phyloP scores from a whole-genome alignment of 106 monocot species.

The Allium cepa region DNA sequence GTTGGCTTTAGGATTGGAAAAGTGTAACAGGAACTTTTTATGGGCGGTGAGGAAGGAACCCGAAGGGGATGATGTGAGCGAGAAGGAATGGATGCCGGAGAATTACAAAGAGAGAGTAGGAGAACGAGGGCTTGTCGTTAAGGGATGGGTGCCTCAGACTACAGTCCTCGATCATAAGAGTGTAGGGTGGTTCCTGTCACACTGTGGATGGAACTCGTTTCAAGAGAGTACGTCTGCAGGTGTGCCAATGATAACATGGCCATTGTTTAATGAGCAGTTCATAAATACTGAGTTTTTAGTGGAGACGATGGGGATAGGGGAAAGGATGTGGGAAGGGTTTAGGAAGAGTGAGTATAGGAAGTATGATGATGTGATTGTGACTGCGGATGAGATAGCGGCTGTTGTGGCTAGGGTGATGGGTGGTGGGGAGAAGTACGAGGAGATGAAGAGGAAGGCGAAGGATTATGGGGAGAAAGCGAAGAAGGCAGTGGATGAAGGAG shows the following conservation, averaged over 20 bases:
- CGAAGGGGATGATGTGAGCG: background rate
- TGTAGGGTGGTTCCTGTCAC: constrained; percentile 67
- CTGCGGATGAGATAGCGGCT: background rate
- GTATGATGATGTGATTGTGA: no score
- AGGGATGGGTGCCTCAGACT: constrained; percentile 1
- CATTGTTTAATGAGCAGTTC: constrained; percentile 25
- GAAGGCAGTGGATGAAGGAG: constrained; percentile 1
- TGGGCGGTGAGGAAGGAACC: constrained; percentile 19
- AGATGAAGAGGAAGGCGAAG: constrained; percentile 9
- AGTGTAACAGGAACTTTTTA: constrained; percentile 8
- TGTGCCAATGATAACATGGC: constrained; percentile 27
- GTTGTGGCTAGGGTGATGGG: background rate
- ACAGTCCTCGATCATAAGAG: constrained; percentile 33
- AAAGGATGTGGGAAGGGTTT: no score
- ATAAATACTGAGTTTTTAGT: constrained; percentile 14
- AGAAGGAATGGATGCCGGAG: constrained; percentile 6
- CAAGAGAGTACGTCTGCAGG: constrained; percentile 14
- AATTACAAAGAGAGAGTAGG: background rate
- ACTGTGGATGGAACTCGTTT: no score
- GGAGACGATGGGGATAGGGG: no score
- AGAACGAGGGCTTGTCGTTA: background rate
- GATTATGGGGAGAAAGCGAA: background rate
- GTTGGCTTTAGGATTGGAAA: constrained; percentile 10
- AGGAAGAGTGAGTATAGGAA: no score
- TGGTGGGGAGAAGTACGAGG: background rate